Evolutionary conservation across 1,284 basidiomycete genomes (phyloP), one percentile per base, ranked within the genome.

Genomic region (Heterobasidion occidentale): DNA sequence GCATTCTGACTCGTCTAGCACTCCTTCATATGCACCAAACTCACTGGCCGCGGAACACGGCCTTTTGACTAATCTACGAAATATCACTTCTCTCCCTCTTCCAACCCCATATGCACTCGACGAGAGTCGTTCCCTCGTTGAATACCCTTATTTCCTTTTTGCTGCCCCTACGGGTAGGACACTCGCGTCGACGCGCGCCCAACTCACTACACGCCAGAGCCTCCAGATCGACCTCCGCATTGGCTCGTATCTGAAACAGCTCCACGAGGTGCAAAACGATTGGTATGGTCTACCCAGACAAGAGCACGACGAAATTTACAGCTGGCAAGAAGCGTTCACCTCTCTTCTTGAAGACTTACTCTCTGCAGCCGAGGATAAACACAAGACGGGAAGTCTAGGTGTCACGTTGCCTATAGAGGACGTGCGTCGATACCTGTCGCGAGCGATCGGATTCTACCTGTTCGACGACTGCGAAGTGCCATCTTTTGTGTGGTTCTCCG

Each of bases 381-480:
- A 52, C 17, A 56, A 61, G 17, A 61, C 54, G 36, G 55, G 46
- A 12, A 60, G 53, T n/a, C 52, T 58, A n/a, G 58, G 53, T 38
- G 62, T 78, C 61, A 64, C 6, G 17, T 36, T 54, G 44, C 53
- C 53, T 14, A 45, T 36, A 1, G 33, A 66, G 35, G 74, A 77
- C 42, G 70, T 89, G 54, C 77, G 81, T 34, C 63, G 64, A 3
- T 72, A 69, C 61, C 76, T 88, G 33, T 79, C 78, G 17, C 81
- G 84, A 20, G 87, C 88, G 19, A 87, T 90, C 59, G 84, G 80
- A 20, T 84, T 76, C 54, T 89, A 80, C 67, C 72, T 90, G 8
- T 90, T 89, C 61, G 85, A 88, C 61, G 88, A 89, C 59, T 84
- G 81, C 55, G 83, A 86, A 56, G 82, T 82, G 6, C 86, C 87